These are phyloP conservation scores for Suhomyces sp. DNA, from an alignment of 805 yeast species.

Conservation along the genomic window DNA sequence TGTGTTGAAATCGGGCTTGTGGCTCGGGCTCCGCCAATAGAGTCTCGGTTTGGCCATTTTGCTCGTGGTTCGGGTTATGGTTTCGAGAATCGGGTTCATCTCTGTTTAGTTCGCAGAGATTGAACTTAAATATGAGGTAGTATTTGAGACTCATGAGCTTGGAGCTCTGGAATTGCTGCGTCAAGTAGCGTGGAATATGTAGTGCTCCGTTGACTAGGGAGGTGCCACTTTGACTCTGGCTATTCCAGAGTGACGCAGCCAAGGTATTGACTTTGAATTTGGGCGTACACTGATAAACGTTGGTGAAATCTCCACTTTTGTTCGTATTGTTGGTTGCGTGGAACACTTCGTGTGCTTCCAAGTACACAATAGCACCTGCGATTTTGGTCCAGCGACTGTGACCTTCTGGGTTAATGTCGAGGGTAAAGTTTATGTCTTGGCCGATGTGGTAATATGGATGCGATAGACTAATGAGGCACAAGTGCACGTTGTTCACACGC, in stretches of 20 bases:
- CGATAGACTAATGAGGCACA: constrained; percentile 33
- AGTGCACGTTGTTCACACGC: constrained; percentile 27
- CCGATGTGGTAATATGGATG: constrained; percentile 38
- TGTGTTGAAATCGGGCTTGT: neutral
- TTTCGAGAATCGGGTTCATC: constrained; percentile 3
- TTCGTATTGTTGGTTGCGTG: constrained; percentile 16
- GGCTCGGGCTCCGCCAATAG: neutral
- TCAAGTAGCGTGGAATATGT: constrained; percentile 28
- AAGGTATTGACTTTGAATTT: constrained; percentile 31
- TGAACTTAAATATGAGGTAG: constrained; percentile 35
- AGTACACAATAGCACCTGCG: constrained; percentile 30
- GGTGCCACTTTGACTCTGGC: constrained; percentile 1
- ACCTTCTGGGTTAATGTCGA: constrained; percentile 24
- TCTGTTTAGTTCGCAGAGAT: constrained; percentile 24
- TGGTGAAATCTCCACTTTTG: constrained; percentile 13
- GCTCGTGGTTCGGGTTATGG: constrained; percentile 5
- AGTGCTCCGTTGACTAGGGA: constrained; percentile 24
- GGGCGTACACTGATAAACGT: constrained; percentile 35
- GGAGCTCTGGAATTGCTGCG: constrained; percentile 37
- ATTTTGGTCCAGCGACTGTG: constrained; percentile 19
- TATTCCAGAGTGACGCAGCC: constrained; percentile 23
- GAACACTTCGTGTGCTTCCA: constrained; percentile 41
- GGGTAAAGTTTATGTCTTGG: constrained; percentile 33
- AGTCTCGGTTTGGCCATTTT: neutral
- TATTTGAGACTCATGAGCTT: constrained; percentile 36